These are phyloP conservation scores for Obba rivulosa DNA, from an alignment of 768 basidiomycete species.

Conservation along the genomic window DNA sequence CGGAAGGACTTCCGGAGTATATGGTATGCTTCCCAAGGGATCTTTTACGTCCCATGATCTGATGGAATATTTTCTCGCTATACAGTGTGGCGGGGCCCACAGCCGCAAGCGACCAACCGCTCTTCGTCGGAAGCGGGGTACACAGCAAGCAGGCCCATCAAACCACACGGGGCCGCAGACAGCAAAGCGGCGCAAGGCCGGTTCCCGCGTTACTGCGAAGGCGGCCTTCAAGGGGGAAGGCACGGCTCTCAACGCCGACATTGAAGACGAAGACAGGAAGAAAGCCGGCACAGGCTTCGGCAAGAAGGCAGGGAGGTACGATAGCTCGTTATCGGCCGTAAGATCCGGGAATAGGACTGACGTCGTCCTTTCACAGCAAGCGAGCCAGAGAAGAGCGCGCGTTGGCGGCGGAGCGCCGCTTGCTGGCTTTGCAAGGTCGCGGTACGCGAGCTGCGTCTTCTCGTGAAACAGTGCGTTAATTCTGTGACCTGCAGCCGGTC, in stretches of 20 bases:
- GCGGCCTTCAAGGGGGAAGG: slow-evolving; percentile 59
- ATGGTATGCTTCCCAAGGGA: slow-evolving; percentile 41
- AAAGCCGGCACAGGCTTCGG: slow-evolving; percentile 58
- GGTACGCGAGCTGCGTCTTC: slow-evolving; percentile 16
- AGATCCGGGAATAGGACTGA: background rate
- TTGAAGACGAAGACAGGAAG: slow-evolving; percentile 31
- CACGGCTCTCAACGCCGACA: slow-evolving; percentile 39
- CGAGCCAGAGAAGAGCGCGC: slow-evolving; percentile 77
- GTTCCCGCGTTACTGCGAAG: slow-evolving; percentile 58
- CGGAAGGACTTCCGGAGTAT: slow-evolving; percentile 69
- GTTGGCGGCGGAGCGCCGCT: slow-evolving; percentile 61
- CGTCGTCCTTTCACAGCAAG: slow-evolving; percentile 41
- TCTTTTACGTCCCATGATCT: background rate
- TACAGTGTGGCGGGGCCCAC: slow-evolving; percentile 78
- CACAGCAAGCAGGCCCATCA: slow-evolving; percentile 43
- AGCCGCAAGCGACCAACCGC: slow-evolving; percentile 51
- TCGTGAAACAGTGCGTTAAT: too few relatives aligned
- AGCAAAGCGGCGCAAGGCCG: slow-evolving; percentile 65
- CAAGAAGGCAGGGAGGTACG: slow-evolving; percentile 64
- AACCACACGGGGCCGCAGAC: slow-evolving; percentile 57
- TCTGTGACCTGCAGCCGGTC: too few relatives aligned
- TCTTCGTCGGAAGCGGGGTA: slow-evolving; percentile 35
- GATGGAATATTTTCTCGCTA: background rate
- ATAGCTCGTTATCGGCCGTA: background rate
- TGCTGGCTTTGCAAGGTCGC: slow-evolving; percentile 39